Conservation (phyloP, 345 rosid genomes). For the Populus deltoides region DNA sequence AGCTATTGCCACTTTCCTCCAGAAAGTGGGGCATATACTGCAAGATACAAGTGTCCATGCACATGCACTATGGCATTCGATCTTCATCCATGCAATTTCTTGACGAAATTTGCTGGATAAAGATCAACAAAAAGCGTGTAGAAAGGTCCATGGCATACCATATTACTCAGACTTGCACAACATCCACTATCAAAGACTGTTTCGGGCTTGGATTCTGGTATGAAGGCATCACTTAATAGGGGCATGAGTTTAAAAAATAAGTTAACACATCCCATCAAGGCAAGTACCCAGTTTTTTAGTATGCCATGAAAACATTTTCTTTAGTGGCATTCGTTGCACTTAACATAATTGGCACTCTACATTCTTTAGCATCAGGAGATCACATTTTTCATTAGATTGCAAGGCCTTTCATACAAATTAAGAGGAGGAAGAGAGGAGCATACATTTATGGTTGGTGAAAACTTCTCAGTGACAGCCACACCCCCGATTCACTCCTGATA, state of each 20-base stretch:
- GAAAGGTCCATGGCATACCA: too few species aligned
- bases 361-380: too few species aligned
- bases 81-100: not conserved
- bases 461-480: slow-evolving; percentile 62
- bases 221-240: too few species aligned
- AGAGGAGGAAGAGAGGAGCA: slow-evolving; percentile 24
- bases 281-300: too few species aligned
- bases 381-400: not conserved
- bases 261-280: too few species aligned
- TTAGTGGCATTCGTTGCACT: too few species aligned
- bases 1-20: not conserved
- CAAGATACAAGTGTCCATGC: not conserved
- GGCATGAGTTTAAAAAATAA: too few species aligned
- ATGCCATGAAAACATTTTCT: too few species aligned
- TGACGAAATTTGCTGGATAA: not conserved
- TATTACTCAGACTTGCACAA: too few species aligned
- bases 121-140: not conserved
- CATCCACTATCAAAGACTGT: too few species aligned
- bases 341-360: not conserved
- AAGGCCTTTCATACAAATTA: not conserved
- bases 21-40: not conserved
- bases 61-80: not conserved
- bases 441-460: slow-evolving; percentile 60
- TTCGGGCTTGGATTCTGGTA: too few species aligned
- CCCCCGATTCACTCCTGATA: slow-evolving; percentile 61